phyloP scores from a whole-genome alignment of 78 protist genomes.

The Capsaspora owczarzaki region DNA sequence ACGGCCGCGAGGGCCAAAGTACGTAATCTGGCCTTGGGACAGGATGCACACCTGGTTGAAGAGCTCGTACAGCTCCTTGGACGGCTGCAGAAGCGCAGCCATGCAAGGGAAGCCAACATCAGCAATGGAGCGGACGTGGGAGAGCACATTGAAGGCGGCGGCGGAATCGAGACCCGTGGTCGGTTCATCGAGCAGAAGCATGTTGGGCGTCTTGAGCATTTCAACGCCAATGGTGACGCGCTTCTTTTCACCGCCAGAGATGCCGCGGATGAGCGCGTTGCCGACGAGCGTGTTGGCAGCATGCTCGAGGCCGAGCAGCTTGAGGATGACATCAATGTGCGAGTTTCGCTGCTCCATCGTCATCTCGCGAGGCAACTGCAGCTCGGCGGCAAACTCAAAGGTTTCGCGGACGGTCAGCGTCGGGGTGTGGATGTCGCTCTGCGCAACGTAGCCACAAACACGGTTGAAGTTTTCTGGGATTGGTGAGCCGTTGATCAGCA shows the following conservation, averaged over 20 bases:
- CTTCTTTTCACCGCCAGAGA: constrained; percentile 68
- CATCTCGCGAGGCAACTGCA: constrained; percentile 51
- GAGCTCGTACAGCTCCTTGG: not conserved
- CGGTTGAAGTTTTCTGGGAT: not conserved
- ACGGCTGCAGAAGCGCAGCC: constrained; percentile 28
- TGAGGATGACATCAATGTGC: no score
- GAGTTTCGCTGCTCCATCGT: no score
- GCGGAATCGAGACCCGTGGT: not conserved
- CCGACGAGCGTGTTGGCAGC: constrained; percentile 11
- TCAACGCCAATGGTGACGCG: constrained; percentile 64
- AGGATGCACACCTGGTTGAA: not conserved
- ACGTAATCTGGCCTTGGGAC: not conserved
- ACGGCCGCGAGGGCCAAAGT: not conserved
- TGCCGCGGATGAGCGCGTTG: constrained; percentile 24
- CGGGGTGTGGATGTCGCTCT: constrained; percentile 41
- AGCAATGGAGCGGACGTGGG: constrained; percentile 4
- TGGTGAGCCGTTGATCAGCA: no score
- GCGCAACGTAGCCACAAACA: constrained; percentile 24
- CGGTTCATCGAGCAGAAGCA: constrained; percentile 54
- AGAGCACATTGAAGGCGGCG: constrained; percentile 23
- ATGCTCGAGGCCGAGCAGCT: not conserved
- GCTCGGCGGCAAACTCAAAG: constrained; percentile 28
- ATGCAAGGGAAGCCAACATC: not conserved
- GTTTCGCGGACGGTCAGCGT: constrained; percentile 53
- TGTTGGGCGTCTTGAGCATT: constrained; percentile 24